A percentile compares a stretch with the other conserved stretches of the same genome.
phyloP scores from a whole-genome alignment of 495 filamentous ascomycete species.

The Cercophora sp. region DNA sequence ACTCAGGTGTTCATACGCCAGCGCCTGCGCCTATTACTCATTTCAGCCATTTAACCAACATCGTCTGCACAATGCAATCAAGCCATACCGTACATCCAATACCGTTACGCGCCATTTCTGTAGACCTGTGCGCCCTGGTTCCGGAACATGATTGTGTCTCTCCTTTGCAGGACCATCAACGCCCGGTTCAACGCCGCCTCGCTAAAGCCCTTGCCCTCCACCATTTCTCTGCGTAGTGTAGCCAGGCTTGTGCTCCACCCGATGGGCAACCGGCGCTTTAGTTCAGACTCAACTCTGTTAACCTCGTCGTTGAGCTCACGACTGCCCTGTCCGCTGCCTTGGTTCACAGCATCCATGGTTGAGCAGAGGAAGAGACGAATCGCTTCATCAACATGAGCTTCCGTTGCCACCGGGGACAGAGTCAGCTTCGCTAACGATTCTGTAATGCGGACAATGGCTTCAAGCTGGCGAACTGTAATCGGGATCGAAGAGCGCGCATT shows the following conservation, averaged over 20 bases:
- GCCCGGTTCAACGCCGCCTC: constrained; percentile 83
- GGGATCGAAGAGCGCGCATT: constrained; percentile 88
- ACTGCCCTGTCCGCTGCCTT: constrained; percentile 74
- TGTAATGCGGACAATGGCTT: constrained; percentile 95
- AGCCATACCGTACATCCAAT: too few relatives aligned
- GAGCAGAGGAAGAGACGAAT: constrained; percentile 95
- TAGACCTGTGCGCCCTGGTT: constrained; percentile 87
- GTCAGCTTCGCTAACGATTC: constrained; percentile 91
- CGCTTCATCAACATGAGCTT: constrained; percentile 93
- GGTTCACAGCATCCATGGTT: constrained; percentile 96
- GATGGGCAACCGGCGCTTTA: constrained; percentile 82
- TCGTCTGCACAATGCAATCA: too few relatives aligned
- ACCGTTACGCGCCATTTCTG: constrained; percentile 57
- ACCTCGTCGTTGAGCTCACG: constrained; percentile 89
- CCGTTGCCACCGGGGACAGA: constrained; percentile 78
- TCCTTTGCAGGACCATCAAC: constrained; percentile 76
- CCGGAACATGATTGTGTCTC: constrained; percentile 88
- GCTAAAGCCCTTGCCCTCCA: constrained; percentile 79
- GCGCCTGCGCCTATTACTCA: too few relatives aligned
- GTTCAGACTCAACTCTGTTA: constrained; percentile 82
- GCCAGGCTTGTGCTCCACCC: constrained; percentile 91
- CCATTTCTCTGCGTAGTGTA: constrained; percentile 83
- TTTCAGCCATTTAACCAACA: too few relatives aligned
- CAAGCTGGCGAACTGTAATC: constrained; percentile 95
- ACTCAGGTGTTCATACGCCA: too few relatives aligned